Evolutionary conservation across 1,139 yeast species (phyloP).

Genomic region (Debaryomycetaceae sp.): DNA sequence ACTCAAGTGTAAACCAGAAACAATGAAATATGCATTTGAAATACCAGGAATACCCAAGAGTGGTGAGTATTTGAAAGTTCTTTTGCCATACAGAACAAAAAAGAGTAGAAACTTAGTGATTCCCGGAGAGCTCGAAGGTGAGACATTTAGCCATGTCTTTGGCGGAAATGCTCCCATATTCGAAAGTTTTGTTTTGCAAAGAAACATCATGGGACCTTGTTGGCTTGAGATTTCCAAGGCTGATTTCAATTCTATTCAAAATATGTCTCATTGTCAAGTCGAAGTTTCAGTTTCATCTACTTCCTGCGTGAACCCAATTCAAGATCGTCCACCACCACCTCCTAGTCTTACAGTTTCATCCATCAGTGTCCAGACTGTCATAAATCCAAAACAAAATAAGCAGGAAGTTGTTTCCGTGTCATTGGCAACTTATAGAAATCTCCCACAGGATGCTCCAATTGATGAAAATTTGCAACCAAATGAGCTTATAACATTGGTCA

Average conservation of each 20-base stretch:
- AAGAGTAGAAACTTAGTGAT: constrained; percentile 45
- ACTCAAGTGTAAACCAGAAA: constrained; percentile 68
- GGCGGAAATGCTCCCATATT: constrained; percentile 75
- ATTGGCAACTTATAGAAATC: constrained; percentile 59
- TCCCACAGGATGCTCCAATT: constrained; percentile 73
- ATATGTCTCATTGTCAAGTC: constrained; percentile 77
- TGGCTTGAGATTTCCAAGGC: constrained; percentile 78
- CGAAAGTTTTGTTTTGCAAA: constrained; percentile 81
- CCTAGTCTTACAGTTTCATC: constrained; percentile 64
- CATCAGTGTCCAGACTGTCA: constrained; percentile 72
- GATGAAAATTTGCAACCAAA: constrained; percentile 53
- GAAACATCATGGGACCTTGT: constrained; percentile 95
- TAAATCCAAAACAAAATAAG: constrained; percentile 66
- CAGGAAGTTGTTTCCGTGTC: constrained; percentile 90
- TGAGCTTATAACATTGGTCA: constrained; percentile 62
- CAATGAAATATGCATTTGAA: constrained; percentile 86
- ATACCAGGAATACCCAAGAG: constrained; percentile 75
- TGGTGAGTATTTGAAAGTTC: constrained; percentile 74
- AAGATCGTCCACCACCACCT: constrained; percentile 56
- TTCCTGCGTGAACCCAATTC: constrained; percentile 43
- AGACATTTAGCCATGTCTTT: constrained; percentile 74
- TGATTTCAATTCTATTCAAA: constrained; percentile 56
- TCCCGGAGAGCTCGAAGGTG: constrained; percentile 69
- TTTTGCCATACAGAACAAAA: constrained; percentile 68
- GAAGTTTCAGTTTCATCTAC: constrained; percentile 65